Evolutionary conservation across 106 monocot species (phyloP).

Genomic region (Dioscorea dumetorum): DNA sequence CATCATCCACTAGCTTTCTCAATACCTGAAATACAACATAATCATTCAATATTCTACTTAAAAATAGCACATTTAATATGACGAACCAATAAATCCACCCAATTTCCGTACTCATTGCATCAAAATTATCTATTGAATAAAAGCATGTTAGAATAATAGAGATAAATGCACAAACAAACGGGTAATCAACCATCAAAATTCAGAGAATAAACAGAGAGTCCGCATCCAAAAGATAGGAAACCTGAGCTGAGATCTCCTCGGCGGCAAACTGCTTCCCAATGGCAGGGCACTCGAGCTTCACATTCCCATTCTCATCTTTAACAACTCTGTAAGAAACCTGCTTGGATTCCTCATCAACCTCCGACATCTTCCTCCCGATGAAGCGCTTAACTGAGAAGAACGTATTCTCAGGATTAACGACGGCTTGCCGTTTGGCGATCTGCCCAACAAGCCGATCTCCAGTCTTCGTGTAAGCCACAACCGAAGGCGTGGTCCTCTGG

Average conservation of each 20-base stretch:
- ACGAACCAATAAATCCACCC: no score
- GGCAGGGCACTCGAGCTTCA: constrained; percentile 89
- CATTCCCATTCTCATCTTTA: constrained; percentile 82
- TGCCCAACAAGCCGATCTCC: constrained; percentile 91
- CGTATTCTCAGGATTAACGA: constrained; percentile 95
- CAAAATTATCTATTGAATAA: no score
- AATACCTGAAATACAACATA: constrained; percentile 27
- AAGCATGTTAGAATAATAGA: no score
- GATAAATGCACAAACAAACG: no score
- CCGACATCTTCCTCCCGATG: constrained; percentile 86
- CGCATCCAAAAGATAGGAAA: constrained; percentile 1
- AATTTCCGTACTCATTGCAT: no score
- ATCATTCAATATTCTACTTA: no score
- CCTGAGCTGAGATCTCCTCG: constrained; percentile 97
- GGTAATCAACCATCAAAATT: not conserved
- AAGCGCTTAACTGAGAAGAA: constrained; percentile 96
- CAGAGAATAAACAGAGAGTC: not conserved
- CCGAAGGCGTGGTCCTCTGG: constrained; percentile 92
- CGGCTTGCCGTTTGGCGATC: constrained; percentile 95
- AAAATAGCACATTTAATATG: no score
- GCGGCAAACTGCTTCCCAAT: constrained; percentile 95
- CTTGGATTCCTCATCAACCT: constrained; percentile 90
- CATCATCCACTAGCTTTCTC: constrained; percentile 76
- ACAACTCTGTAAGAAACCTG: constrained; percentile 83
- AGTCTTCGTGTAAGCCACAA: constrained; percentile 89